Evolutionary conservation across 2,329 filamentous ascomycete genomes (phyloP).

Genomic region (Cladosporium sp.): DNA sequence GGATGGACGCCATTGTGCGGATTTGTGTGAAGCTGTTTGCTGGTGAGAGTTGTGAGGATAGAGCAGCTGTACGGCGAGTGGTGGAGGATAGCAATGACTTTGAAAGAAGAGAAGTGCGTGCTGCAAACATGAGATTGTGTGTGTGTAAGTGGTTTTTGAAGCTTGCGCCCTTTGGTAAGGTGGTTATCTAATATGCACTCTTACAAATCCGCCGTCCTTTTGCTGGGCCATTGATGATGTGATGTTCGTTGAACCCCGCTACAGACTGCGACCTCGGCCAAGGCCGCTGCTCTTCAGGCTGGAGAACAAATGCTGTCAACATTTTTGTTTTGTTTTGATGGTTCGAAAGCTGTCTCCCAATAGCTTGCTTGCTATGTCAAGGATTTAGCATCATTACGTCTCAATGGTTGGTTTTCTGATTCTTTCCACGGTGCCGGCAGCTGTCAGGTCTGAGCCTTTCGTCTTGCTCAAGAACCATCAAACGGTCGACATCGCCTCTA

Average conservation of each 20-base stretch:
- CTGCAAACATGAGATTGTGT: conserved; percentile 7
- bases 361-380: neutral
- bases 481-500: too few species aligned
- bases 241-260: conserved; percentile 10
- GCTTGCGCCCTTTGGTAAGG: neutral
- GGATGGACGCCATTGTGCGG: conserved; percentile 51
- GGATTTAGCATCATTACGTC: too few species aligned
- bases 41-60: conserved; percentile 8
- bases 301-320: neutral
- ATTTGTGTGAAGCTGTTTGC: conserved; percentile 2
- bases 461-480: too few species aligned
- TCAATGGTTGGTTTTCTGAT: too few species aligned
- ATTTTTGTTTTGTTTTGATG: neutral
- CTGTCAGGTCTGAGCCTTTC: neutral
- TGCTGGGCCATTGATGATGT: conserved; percentile 8
- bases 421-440: too few species aligned
- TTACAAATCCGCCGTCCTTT: neutral
- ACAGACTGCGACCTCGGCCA: conserved; percentile 4
- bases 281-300: neutral
- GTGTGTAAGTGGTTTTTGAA: neutral
- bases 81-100: neutral
- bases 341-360: too few species aligned
- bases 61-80: conserved; percentile 1
- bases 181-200: neutral
- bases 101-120: neutral